phyloP scores from a whole-genome alignment of 768 basidiomycete species.

The Macrocybe gigantea region DNA sequence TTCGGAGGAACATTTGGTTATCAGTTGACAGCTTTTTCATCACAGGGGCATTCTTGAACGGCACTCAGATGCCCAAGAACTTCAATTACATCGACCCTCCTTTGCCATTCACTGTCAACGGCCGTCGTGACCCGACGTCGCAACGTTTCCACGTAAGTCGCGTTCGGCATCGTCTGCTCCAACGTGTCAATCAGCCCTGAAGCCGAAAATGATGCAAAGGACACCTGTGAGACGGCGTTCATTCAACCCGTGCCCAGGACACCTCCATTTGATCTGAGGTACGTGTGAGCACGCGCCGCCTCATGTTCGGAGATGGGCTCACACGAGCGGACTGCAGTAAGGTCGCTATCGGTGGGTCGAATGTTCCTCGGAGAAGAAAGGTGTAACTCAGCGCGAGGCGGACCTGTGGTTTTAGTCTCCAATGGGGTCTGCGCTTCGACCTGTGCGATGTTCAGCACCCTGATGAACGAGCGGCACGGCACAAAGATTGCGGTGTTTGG shows the following conservation, averaged over 20 bases:
- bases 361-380: neutral
- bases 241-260: constrained; percentile 31
- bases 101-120: constrained; percentile 37
- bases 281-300: neutral
- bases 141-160: constrained; percentile 42
- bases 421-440: constrained; percentile 53
- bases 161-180: neutral
- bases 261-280: constrained; percentile 43
- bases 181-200: neutral
- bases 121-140: constrained; percentile 35
- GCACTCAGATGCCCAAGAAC: constrained; percentile 28
- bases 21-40: neutral
- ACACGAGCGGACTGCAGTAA: constrained; percentile 22
- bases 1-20: neutral
- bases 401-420: constrained; percentile 20
- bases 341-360: constrained; percentile 35
- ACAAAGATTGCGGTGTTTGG: constrained; percentile 53
- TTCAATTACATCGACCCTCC: constrained; percentile 42
- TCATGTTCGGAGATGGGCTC: neutral
- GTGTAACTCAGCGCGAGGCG: too few species aligned
- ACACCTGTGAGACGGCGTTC: constrained; percentile 36
- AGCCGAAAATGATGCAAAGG: constrained; percentile 17
- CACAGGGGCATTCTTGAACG: constrained; percentile 42
- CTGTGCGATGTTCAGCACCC: constrained; percentile 56
- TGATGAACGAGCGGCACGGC: constrained; percentile 52